Evolutionary conservation across 257 asterid genomes (phyloP), one percentile per base, ranked within the genome.

Genomic region (Nicotiana tabacum): DNA sequence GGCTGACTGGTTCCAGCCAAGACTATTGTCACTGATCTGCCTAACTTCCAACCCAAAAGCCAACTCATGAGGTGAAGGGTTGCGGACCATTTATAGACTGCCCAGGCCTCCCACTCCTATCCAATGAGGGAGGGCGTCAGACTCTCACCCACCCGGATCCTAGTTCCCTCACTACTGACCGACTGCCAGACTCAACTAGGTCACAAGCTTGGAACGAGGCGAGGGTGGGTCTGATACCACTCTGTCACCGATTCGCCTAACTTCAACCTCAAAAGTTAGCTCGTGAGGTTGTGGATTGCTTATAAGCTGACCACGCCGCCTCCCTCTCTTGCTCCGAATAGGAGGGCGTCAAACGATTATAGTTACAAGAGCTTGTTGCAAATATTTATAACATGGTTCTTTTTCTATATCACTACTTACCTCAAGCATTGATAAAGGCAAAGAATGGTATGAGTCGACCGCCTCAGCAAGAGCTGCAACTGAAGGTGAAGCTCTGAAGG

Each of bases 391-490:
- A 21, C 35, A 2, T 9, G 6, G 24, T 68, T 32, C 2, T 0
- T 24, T 37, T 69, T 35, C 18, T 4, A 24, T n/a, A 37, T 29
- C 2, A 70, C 17, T 5, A 82, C 68, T 76, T 81, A 94, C 99
- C 97, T 96, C 98, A n/a, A 96, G 83, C 98, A 95, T 94, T 60
- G 92, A 90, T 55, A 96, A 83, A 76, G 99, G 98, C 21, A 93
- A 86, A 9, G 99, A 96, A 85, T 96, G 97, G 84, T 87, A 94
- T 2, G 92, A 82, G 39, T 96, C 93, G 7, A 87, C 24, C 32
- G 91, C 91, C 83, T 89, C 96, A n/a, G 85, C 85, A 3, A 83
- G 77, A 30, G 84, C 84, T 84, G 85, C 94, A 21, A 77, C 82
- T 0, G 86, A 84, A 86, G 97, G 91, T 13, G 94, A 88, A 30